Evolutionary conservation across 257 asterid species (phyloP), one percentile per base, ranked within the genome.

Genomic region (Lantana camara): DNA sequence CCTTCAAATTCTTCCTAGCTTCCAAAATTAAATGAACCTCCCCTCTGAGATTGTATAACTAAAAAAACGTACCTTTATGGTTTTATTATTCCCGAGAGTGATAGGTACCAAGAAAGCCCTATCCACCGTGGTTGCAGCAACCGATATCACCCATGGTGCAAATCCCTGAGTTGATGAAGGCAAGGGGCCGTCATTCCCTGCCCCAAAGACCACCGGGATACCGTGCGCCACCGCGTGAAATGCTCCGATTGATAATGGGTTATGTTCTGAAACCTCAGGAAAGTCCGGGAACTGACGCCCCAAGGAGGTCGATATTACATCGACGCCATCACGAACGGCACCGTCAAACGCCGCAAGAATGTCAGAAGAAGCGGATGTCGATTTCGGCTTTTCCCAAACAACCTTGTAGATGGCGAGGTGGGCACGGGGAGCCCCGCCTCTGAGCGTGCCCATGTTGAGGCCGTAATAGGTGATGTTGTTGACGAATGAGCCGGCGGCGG

Each of bases 281-380:
- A 2, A 5, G 8, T 56, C 17, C 11, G 76, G 76, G 8, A 48
- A 23, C 0, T 6, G 10, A 0, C 16, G 16, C 19, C 73, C 73
- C 0, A 73, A 46, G 0, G 78, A 73, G 11, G 53, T 23, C 0
- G 73, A 66, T 54, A 73, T 12, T 23, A 73, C 51, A 21, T 66
- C 73, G 1, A 73, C 73, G 5, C 73, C 70, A 16, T 73, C 78
- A 11, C 23, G 73, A 12, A 58, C 57, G 9, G 78, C 78, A 20
- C 53, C 69, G 14, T 73, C 78, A 3, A 73, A 19, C 22, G 66
- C 78, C 16, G 51, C 49, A 11, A 73, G 20, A 15, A 73, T 9
- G 38, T 73, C 78, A 10, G 69, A 57, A 5, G 16, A 24, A 2
- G 63, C 2, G 13, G 37, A 37, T 4, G 16, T 9, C 4, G 13